phyloP scores from a whole-genome alignment of 108 stramenopile species.

The Seminavis robusta region DNA sequence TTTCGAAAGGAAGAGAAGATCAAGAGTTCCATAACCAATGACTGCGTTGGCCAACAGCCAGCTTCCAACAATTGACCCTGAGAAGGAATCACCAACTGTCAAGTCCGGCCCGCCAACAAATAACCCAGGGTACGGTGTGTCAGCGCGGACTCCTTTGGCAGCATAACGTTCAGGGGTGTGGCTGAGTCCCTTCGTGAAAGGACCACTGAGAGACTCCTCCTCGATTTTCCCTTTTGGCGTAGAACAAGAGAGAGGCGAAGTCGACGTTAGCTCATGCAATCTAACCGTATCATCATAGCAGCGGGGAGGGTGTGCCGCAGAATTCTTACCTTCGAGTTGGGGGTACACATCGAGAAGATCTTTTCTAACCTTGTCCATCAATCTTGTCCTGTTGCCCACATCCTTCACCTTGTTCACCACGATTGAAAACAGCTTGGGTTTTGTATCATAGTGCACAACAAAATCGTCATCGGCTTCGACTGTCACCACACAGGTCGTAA shows the following conservation, averaged over 20 bases:
- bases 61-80: constrained; percentile 70
- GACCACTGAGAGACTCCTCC: constrained; percentile 30
- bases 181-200: constrained; percentile 59
- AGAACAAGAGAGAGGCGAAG: neutral
- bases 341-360: constrained; percentile 64
- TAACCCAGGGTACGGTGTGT: constrained; percentile 74
- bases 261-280: neutral
- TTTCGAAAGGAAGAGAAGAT: constrained; percentile 78
- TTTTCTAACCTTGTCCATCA: constrained; percentile 57
- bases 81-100: constrained; percentile 79
- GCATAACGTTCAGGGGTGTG: constrained; percentile 82
- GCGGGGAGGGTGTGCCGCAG: neutral
- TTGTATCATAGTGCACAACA: constrained; percentile 74
- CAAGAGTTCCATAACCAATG: constrained; percentile 69
- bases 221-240: neutral
- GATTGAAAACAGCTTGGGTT: constrained; percentile 73
- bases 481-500: constrained; percentile 84
- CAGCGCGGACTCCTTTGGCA: constrained; percentile 79
- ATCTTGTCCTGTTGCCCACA: constrained; percentile 33
- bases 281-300: neutral
- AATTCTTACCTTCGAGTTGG: constrained; percentile 61
- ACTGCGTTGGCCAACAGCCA: constrained; percentile 87
- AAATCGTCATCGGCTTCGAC: constrained; percentile 91
- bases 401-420: constrained; percentile 25
- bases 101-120: constrained; percentile 77